These are phyloP conservation scores for Prorocentrum cordatum DNA, from an alignment of 169 alveolate species.

Conservation along the genomic window DNA sequence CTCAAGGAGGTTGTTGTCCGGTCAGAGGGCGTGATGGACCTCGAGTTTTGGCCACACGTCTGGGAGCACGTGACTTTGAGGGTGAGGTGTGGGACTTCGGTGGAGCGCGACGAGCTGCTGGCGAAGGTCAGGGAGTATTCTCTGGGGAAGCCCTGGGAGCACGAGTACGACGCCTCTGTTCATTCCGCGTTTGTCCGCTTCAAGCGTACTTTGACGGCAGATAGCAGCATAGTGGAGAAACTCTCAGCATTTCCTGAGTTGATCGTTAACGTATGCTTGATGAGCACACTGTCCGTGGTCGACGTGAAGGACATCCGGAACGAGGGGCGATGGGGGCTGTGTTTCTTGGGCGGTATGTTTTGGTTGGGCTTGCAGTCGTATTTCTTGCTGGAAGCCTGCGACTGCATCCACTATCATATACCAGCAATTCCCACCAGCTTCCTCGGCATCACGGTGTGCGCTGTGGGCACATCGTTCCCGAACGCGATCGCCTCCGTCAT, in stretches of 20 bases:
- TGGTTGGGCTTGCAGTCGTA: conserved; percentile 54
- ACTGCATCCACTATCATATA: conserved; percentile 26
- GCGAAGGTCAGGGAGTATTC: conserved; percentile 7
- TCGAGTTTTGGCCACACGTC: conserved; percentile 34
- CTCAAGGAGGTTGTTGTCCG: conserved; percentile 39
- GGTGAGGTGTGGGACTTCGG: conserved; percentile 35
- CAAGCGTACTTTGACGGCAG: too few species aligned
- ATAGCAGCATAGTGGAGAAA: background rate
- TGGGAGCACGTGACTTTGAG: conserved; percentile 41
- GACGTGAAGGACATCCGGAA: conserved; percentile 48
- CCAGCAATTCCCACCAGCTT: conserved; percentile 58
- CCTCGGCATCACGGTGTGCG: conserved; percentile 50
- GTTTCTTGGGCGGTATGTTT: background rate
- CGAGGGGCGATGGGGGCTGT: conserved; percentile 32
- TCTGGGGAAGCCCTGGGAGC: too few species aligned
- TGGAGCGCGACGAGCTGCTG: conserved; percentile 9
- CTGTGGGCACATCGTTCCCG: conserved; percentile 61
- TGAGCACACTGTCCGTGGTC: background rate
- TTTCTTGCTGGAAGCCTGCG: conserved; percentile 21
- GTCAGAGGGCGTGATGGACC: conserved; percentile 54
- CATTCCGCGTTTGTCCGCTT: conserved; percentile 11
- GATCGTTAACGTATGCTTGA: too few species aligned
- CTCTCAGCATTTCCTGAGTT: conserved; percentile 28
- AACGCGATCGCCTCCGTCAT: conserved; percentile 53
- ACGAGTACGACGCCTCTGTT: conserved; percentile 42